phyloP scores from a whole-genome alignment of 768 basidiomycete genomes.

The Porpolomopsis calyptriformis region DNA sequence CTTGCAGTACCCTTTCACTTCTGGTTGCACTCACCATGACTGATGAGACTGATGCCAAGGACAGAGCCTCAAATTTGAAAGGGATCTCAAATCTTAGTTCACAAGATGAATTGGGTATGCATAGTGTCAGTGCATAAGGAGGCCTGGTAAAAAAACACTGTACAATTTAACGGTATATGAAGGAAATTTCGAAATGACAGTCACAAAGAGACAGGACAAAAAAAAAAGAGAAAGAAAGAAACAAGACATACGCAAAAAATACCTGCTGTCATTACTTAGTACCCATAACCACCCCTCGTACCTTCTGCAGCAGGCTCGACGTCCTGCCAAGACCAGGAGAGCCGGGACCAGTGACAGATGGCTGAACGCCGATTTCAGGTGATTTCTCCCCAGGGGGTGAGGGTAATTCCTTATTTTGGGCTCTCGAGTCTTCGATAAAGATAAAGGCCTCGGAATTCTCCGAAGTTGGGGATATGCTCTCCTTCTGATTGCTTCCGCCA shows the following conservation, averaged over 20 bases:
- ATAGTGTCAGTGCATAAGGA: neutral
- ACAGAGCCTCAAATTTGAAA: too few relatives aligned
- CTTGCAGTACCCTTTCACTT: too few relatives aligned
- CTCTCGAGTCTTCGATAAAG: conserved; percentile 44
- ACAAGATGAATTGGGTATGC: neutral
- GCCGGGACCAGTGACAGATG: conserved; percentile 1
- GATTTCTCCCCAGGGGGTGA: conserved; percentile 27
- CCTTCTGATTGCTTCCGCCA: conserved; percentile 11
- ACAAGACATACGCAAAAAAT: conserved; percentile 6
- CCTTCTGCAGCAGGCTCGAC: conserved; percentile 71
- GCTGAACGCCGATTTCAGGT: conserved; percentile 15
- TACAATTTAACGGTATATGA: conserved; percentile 2
- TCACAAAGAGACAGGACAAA: conserved; percentile 6
- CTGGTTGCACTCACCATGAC: too few relatives aligned
- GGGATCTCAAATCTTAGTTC: too few relatives aligned
- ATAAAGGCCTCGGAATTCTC: conserved; percentile 40
- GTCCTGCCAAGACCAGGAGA: conserved; percentile 52
- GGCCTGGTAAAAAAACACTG: neutral
- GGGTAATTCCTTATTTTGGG: conserved; percentile 46
- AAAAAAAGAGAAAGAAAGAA: conserved; percentile 2
- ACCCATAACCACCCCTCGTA: conserved; percentile 61
- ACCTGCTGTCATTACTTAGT: conserved; percentile 23
- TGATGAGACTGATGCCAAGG: too few relatives aligned
- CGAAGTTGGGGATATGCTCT: conserved; percentile 19
- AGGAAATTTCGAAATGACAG: neutral